phyloP scores from a whole-genome alignment of 345 rosid species.

The Lenwebbia sp. region DNA sequence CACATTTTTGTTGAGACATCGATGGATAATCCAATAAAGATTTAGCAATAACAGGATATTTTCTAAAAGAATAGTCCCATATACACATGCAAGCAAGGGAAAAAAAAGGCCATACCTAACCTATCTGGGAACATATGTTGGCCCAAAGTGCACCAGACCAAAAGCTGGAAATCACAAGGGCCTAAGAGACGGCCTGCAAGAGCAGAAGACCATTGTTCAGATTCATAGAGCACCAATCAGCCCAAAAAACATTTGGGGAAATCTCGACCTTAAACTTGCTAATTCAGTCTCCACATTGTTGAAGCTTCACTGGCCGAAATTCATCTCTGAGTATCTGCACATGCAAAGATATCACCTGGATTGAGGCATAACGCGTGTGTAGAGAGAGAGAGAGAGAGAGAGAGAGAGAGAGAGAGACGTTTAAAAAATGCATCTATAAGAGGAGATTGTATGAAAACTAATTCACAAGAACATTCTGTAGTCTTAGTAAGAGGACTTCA shows the following conservation, averaged over 20 bases:
- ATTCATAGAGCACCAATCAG: conserved; percentile 6
- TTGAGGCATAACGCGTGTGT: background rate
- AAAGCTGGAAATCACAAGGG: conserved; percentile 51
- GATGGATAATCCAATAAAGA: background rate
- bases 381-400: background rate
- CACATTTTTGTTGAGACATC: background rate
- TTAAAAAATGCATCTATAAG: too few species aligned
- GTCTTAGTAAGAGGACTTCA: background rate
- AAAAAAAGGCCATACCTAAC: conserved; percentile 28
- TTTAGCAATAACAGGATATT: background rate
- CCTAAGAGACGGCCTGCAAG: conserved; percentile 40
- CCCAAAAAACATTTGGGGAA: conserved; percentile 4
- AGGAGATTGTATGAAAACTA: too few species aligned
- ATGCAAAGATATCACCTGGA: background rate
- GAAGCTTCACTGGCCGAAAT: conserved; percentile 53
- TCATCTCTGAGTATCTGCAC: conserved; percentile 72
- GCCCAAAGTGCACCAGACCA: conserved; percentile 55
- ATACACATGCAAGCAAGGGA: background rate
- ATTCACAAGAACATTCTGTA: too few species aligned
- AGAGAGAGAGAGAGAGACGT: too few species aligned
- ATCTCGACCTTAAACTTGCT: conserved; percentile 30
- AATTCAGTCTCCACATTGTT: conserved; percentile 15
- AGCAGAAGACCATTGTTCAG: conserved; percentile 20
- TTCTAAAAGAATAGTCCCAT: background rate
- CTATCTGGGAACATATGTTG: conserved; percentile 28